Base-by-base conservation (phyloP, 371 early-diverging fungal genomes). In the Mortierella sp. region DNA sequence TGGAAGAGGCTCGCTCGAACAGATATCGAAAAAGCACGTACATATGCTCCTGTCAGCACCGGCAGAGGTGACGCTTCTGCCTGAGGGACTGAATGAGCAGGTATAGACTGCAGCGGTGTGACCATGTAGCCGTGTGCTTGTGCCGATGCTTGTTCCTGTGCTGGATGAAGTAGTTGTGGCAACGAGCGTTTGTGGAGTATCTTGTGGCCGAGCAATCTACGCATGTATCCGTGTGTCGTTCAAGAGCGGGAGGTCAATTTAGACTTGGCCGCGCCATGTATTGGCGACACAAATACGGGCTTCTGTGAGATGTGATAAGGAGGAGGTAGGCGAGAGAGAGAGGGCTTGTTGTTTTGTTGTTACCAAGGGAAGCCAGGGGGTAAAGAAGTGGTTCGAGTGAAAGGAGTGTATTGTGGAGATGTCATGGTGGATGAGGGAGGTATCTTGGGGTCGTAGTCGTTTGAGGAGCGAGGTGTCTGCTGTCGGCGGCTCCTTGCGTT, bases 1-100 rank as follows among this genome's bases (percentile, higher is more conserved):
- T 6, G 16, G 34, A 34, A 16, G 14, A 14, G 1, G 61, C 16
- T 31, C 16, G 26, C 6, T 11, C 16, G 28, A 28, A 13, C 13
- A 16, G 16, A 8, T 2, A 19, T 5, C 6, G 8, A 54, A 21
- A 54, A 54, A n/a, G n/a, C n/a, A 54, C n/a, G 54, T n/a, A 61
- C 61, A 61, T 19, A 61, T 61, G 61, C 61, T 61, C 14, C 31
- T 61, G 61, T 61, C 61, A 19, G 61, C 61, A 13, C 61, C 61
- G 26, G 61, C 61, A 6, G 61, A 61, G 34, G 61, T 34, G 21
- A 61, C 34, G 61, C 37, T 61, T 4, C 37, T 61, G 61, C 61
- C 61, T 6, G 61, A 31, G 19, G 61, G 34, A 31, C 61, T 61
- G 21, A 61, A 61, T 61, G 61, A 31, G 34, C 61, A 61, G 61